Evolutionary conservation across 2,329 filamentous ascomycete species (phyloP).

Genomic region (Xylariales sp.): DNA sequence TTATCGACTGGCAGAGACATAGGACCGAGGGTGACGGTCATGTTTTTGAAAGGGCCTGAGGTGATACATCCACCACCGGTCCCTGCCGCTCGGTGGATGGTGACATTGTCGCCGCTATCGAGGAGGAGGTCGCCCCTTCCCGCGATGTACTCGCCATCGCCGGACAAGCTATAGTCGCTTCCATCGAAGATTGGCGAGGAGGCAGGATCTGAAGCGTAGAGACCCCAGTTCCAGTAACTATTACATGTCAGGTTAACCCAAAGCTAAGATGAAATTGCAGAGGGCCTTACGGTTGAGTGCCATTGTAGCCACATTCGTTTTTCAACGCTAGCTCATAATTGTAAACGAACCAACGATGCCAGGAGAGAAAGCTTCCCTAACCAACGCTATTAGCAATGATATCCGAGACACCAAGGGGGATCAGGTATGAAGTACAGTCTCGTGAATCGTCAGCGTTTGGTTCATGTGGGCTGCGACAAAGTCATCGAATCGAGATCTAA

Average conservation of each 20-base stretch:
- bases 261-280: not conserved
- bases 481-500: constrained; percentile 6
- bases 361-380: constrained; percentile 13
- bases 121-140: not conserved
- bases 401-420: not conserved
- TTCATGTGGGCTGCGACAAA: constrained; percentile 30
- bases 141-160: constrained; percentile 19
- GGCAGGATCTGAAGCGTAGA: constrained; percentile 24
- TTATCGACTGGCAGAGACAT: constrained; percentile 20
- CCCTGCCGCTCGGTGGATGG: constrained; percentile 15
- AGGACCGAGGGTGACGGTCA: constrained; percentile 21
- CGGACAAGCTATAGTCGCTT: constrained; percentile 29
- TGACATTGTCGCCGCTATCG: constrained; percentile 9
- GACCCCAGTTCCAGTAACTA: constrained; percentile 34
- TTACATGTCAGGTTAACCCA: constrained; percentile 14
- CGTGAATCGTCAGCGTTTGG: constrained; percentile 29
- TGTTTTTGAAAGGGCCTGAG: constrained; percentile 24
- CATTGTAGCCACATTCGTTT: constrained; percentile 33
- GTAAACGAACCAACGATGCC: constrained; percentile 13
- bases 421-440: constrained; percentile 16
- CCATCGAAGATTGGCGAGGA: constrained; percentile 31
- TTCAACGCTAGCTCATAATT: constrained; percentile 27
- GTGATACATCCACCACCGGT: constrained; percentile 27
- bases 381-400: not conserved
- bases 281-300: constrained; percentile 1